Evolutionary conservation across 345 rosid genomes (phyloP).

Genomic region (Linum usitatissimum): DNA sequence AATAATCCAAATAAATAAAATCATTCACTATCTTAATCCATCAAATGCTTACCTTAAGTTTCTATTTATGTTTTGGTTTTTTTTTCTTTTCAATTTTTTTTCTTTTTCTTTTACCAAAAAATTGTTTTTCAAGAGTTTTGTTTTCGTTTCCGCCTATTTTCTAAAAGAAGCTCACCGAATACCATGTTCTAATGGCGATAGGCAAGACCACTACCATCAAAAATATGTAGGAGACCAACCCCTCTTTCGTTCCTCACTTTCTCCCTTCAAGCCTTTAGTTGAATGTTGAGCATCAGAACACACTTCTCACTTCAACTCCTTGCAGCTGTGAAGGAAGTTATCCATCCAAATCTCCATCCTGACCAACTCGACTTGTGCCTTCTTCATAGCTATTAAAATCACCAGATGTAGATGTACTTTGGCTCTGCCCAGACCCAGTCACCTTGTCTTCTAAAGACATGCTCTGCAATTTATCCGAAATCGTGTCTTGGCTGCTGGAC

Average conservation of each 20-base stretch:
- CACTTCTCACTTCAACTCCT: not conserved
- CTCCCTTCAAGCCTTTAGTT: not conserved
- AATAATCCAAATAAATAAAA: too few relatives aligned
- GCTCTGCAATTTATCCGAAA: conserved; percentile 19
- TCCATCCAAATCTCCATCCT: not conserved
- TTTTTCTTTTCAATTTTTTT: too few relatives aligned
- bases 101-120: too few relatives aligned
- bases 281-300: not conserved
- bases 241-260: not conserved
- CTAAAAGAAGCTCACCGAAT: not conserved
- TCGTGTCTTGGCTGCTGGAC: conserved; percentile 19
- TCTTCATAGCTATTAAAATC: not conserved
- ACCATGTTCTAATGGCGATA: not conserved
- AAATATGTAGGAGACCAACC: not conserved
- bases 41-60: too few relatives aligned
- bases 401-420: conserved; percentile 11
- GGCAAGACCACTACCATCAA: not conserved
- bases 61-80: too few relatives aligned
- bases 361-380: not conserved
- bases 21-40: too few relatives aligned
- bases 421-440: not conserved
- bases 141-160: too few relatives aligned
- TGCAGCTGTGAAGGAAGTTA: not conserved
- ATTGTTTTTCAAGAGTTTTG: too few relatives aligned
- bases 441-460: conserved; percentile 23